These are phyloP conservation scores for Xylariaceae sp. DNA, from an alignment of 2,329 filamentous ascomycete genomes.

Conservation along the genomic window DNA sequence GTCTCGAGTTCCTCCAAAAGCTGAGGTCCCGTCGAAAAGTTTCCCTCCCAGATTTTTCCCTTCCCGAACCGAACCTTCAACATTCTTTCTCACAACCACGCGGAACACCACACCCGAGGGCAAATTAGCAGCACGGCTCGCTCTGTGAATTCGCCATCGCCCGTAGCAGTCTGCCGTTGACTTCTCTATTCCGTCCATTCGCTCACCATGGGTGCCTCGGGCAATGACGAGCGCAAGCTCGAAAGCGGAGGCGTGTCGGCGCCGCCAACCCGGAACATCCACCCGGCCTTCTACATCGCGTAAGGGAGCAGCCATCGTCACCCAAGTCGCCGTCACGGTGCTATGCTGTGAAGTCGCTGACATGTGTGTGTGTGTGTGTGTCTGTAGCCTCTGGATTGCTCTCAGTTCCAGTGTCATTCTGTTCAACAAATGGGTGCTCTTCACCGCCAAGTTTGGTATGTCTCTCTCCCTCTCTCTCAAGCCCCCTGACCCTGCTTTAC, in stretches of 20 bases:
- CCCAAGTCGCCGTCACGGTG: background rate
- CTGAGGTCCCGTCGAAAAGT: background rate
- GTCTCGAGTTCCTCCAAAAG: background rate
- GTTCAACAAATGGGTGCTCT: slow-evolving; percentile 90
- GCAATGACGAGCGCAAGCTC: slow-evolving; percentile 25
- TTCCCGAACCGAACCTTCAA: background rate
- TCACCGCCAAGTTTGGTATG: slow-evolving; percentile 69
- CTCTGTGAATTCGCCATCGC: background rate
- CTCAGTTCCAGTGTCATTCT: slow-evolving; percentile 82
- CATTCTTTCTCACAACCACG: slow-evolving; percentile 3
- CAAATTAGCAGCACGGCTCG: slow-evolving; percentile 1
- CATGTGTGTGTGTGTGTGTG: background rate
- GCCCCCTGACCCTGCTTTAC: background rate
- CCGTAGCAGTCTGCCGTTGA: background rate
- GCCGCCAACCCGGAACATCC: slow-evolving; percentile 18
- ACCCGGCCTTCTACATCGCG: slow-evolving; percentile 27
- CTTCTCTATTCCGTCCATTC: slow-evolving; percentile 3
- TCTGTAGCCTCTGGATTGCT: slow-evolving; percentile 66
- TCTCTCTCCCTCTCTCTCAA: slow-evolving; percentile 19
- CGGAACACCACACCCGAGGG: slow-evolving; percentile 4
- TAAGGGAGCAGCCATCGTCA: slow-evolving; percentile 13
- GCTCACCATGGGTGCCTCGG: slow-evolving; percentile 15
- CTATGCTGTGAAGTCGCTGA: slow-evolving; percentile 7
- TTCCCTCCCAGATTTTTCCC: slow-evolving; percentile 14
- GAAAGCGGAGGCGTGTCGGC: slow-evolving; percentile 22